These are phyloP conservation scores for Picea abies DNA, from an alignment of 83 land plant species.

Conservation along the genomic window DNA sequence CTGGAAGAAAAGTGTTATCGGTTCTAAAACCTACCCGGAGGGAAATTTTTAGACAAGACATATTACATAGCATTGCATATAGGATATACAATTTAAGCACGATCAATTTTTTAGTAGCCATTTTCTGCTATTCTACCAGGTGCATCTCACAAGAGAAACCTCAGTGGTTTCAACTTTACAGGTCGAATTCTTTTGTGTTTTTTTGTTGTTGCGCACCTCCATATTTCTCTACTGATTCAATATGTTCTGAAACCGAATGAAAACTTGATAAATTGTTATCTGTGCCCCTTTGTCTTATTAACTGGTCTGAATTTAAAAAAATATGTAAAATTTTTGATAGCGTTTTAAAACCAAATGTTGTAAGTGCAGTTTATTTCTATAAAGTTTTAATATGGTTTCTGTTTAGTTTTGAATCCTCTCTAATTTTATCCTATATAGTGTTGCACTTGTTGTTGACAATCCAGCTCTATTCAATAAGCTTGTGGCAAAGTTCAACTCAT, in stretches of 20 bases:
- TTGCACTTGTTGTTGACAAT: constrained; percentile 73
- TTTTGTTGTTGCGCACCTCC: not conserved
- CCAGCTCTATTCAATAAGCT: constrained; percentile 58
- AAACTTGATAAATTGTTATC: not conserved
- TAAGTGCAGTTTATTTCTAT: not conserved
- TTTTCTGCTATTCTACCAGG: not conserved
- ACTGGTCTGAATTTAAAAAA: not conserved
- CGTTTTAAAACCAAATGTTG: not conserved
- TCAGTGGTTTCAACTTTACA: not conserved
- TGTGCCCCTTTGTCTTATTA: not conserved
- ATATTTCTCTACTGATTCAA: not conserved
- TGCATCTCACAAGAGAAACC: not conserved
- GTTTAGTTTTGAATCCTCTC: not conserved
- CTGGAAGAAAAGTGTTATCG: too few relatives aligned
- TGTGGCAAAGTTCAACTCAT: constrained; percentile 31
- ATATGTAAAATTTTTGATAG: not conserved
- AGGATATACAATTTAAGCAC: too few relatives aligned
- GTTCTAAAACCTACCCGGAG: too few relatives aligned
- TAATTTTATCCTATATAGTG: constrained; percentile 28
- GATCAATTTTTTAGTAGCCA: too few relatives aligned
- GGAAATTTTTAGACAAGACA: too few relatives aligned
- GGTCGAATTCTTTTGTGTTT: not conserved
- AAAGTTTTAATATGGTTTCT: not conserved
- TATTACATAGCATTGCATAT: too few relatives aligned
- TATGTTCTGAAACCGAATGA: not conserved